Evolutionary conservation across 2,329 filamentous ascomycete genomes (phyloP).

Genomic region (Pseudogymnoascus sp.): DNA sequence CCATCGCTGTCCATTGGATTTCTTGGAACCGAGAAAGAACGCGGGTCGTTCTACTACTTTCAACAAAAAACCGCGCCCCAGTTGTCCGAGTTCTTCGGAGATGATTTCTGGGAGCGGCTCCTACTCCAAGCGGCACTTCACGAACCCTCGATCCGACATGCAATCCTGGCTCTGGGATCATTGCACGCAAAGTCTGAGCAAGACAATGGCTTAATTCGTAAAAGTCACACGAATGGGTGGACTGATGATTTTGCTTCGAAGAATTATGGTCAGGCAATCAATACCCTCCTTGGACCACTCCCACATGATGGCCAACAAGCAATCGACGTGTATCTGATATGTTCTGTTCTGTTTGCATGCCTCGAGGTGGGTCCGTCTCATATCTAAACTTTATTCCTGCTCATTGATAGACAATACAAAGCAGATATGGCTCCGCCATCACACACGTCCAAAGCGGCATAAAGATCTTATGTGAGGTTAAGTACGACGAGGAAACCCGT

Average conservation of each 20-base stretch:
- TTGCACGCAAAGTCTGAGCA: neutral
- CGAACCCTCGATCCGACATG: constrained; percentile 1
- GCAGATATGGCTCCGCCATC: constrained; percentile 17
- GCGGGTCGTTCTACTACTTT: constrained; percentile 3
- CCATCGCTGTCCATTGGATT: neutral
- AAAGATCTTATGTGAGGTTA: constrained; percentile 19
- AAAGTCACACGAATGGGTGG: neutral
- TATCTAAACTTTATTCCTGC: neutral
- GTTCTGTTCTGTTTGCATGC: neutral
- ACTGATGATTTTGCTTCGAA: neutral
- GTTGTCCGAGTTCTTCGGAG: constrained; percentile 9
- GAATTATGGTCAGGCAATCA: neutral
- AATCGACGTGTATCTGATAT: neutral
- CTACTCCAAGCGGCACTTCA: constrained; percentile 10
- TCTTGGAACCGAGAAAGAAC: neutral
- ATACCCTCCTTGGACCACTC: neutral
- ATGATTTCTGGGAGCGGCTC: constrained; percentile 10
- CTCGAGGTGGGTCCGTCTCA: neutral
- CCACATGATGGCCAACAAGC: neutral
- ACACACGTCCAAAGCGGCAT: constrained; percentile 18
- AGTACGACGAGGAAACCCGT: constrained; percentile 11
- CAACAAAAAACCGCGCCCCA: constrained; percentile 4
- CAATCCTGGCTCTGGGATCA: constrained; percentile 9
- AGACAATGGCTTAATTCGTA: neutral
- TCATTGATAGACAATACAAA: constrained; percentile 17